Base-by-base conservation (phyloP, 2,329 filamentous ascomycete genomes). In the Annulohypoxylon truncatum region DNA sequence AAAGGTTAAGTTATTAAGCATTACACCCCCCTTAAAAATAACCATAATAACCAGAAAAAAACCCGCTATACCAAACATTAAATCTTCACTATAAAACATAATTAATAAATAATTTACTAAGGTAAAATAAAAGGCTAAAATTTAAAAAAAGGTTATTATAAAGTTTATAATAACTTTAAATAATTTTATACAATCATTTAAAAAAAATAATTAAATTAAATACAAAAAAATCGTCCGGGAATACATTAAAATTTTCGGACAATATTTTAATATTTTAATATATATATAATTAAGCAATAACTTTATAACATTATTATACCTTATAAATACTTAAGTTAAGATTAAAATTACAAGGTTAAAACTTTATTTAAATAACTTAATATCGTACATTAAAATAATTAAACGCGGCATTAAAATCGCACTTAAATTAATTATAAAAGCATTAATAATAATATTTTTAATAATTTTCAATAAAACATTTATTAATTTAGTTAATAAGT, bases 31-130 rank as follows among this genome's bases (percentile, higher is more conserved):
- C n/a, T n/a, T n/a, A n/a, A n/a, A n/a, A n/a, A n/a, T n/a, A n/a
- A n/a, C n/a, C n/a, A n/a, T n/a, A n/a, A n/a, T n/a, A n/a, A n/a
- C n/a, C n/a, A n/a, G n/a, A n/a, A n/a, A n/a, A n/a, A n/a, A n/a
- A n/a, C n/a, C n/a, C n/a, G n/a, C n/a, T n/a, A n/a, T n/a, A n/a
- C n/a, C n/a, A n/a, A n/a, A n/a, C n/a, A n/a, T n/a, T n/a, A n/a
- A 28, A 56, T 29, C 18, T 35, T 47, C 18, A 5, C n/a, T 52
- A 35, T 52, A 52, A 52, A 38, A 52, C n/a, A 20, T 35, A 13
- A 52, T 52, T 52, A 52, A 52, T 52, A 52, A 52, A 52, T 52
- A 52, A 35, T 52, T 20, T 38, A 38, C 13, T 22, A 52, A 52
- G 38, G 24, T 52, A 31, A 52, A 52, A 26, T 13, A 52, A 52